phyloP scores from a whole-genome alignment of 768 basidiomycete genomes.

The Suillus decipiens region DNA sequence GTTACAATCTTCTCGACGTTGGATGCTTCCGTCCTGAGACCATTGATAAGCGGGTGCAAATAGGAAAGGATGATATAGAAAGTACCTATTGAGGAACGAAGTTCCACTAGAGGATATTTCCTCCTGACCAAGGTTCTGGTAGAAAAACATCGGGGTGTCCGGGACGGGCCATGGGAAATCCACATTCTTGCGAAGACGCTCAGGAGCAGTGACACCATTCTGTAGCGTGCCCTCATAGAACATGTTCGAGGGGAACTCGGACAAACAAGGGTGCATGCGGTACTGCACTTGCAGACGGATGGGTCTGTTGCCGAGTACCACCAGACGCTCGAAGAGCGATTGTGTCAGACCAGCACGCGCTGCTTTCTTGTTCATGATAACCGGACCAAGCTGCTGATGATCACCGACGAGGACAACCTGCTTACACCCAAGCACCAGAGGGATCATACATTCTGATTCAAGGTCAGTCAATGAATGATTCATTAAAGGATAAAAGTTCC shows the following conservation, averaged over 20 bases:
- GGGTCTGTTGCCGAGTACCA: conserved; percentile 92
- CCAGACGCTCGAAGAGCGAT: conserved; percentile 96
- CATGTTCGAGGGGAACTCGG: conserved; percentile 99
- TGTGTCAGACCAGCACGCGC: conserved; percentile 98
- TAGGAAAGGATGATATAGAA: conserved; percentile 8
- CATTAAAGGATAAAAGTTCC: conserved; percentile 16
- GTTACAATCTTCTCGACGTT: conserved; percentile 99
- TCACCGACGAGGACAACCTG: conserved; percentile 98
- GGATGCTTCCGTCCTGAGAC: conserved; percentile 87
- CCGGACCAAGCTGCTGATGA: conserved; percentile 95
- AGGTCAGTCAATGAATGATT: conserved; percentile 18
- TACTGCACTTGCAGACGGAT: conserved; percentile 99
- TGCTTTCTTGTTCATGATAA: conserved; percentile 99
- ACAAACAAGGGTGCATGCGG: conserved; percentile 99
- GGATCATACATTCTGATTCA: conserved; percentile 94
- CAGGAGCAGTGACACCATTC: conserved; percentile 98
- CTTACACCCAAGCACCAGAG: conserved; percentile 95
- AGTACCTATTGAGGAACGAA: conserved; percentile 91
- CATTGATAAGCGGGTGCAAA: conserved; percentile 11
- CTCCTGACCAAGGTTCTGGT: conserved; percentile 98
- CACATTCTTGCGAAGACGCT: conserved; percentile 94
- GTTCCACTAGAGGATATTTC: conserved; percentile 99
- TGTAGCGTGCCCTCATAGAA: conserved; percentile 99
- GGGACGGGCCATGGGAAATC: conserved; percentile 99
- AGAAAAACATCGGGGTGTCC: conserved; percentile 99